Evolutionary conservation across 2,329 filamentous ascomycete genomes (phyloP).

Genomic region (Rosellinia necatrix): DNA sequence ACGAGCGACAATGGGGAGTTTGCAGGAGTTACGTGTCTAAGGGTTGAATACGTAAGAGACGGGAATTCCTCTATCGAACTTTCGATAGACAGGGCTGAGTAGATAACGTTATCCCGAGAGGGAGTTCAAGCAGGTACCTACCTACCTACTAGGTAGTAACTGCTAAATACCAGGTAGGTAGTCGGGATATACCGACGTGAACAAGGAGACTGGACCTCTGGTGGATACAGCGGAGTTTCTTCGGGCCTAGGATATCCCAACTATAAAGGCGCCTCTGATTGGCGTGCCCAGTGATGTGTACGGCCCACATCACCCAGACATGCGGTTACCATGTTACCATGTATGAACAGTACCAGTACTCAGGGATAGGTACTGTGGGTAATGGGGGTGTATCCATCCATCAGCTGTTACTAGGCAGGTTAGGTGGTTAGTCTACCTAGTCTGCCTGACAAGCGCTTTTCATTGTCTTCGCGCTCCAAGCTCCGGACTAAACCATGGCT

Average conservation of each 20-base stretch:
- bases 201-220: too few species aligned
- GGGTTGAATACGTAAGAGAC: background rate
- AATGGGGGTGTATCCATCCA: background rate
- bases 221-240: background rate
- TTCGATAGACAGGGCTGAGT: too few species aligned
- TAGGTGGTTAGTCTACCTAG: background rate
- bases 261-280: background rate
- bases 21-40: background rate
- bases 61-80: too few species aligned
- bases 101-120: too few species aligned
- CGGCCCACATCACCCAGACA: too few species aligned
- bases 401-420: too few species aligned
- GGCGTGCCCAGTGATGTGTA: too few species aligned
- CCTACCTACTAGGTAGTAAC: too few species aligned
- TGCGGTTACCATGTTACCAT: too few species aligned
- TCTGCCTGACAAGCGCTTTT: constrained; percentile 8
- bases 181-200: too few species aligned
- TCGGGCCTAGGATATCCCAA: background rate
- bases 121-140: too few species aligned
- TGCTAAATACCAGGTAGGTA: background rate
- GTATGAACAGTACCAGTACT: background rate
- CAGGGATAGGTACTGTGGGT: background rate
- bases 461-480: constrained; percentile 27
- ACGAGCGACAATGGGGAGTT: background rate
- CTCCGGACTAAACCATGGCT: constrained; percentile 3